Base-by-base conservation (phyloP, 2,329 filamentous ascomycete species). In the Coniochaeta prunicola region DNA sequence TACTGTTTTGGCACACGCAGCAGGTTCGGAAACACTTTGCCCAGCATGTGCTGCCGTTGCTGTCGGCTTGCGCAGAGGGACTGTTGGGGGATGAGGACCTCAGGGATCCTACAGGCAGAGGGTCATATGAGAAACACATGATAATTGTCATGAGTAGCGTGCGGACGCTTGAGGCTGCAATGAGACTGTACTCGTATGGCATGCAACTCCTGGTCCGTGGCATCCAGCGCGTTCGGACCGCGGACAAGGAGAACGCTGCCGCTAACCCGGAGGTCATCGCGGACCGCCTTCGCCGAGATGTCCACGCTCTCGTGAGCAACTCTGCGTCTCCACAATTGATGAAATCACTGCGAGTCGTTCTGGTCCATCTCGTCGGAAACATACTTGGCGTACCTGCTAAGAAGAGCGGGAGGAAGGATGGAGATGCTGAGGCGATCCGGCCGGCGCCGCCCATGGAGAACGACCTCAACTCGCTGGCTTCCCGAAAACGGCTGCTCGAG, bases 241-340 rank as follows among this genome's bases (percentile, higher is more conserved):
- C 59, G 17, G 59, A 64, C 45, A 62, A 65, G 28, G 69, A 69
- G 50, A 69, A 67, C 33, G 64, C 68, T 28, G 75, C 72, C 58
- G 69, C 71, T 53, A 68, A 69, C 33, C 74, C 74, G 40, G 71
- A 78, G 8, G 68, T 67, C 57, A 81, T 80, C 5, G 62, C 66
- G 15, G 53, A 61, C 3, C 67, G 67, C 59, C 88, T 90, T 65
- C 76, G 75, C 17, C 74, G 80, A 55, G 86, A 90, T 62, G 70
- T 90, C 12, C 80, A 88, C 65, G 84, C 86, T 24, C 76, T 89
- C 24, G 80, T 90, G 62, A 80, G 82, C 50, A 87, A 88, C 68
- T 86, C 85, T 10, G 77, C 85, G 60, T 81, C 80, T 2, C 74
- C 74, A 38, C 74, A 78, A 4, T 74, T 89, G 55, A 76, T 79